These are phyloP conservation scores for Phylloboletellus chloephorus DNA, from an alignment of 1,284 basidiomycete genomes.

Conservation along the genomic window DNA sequence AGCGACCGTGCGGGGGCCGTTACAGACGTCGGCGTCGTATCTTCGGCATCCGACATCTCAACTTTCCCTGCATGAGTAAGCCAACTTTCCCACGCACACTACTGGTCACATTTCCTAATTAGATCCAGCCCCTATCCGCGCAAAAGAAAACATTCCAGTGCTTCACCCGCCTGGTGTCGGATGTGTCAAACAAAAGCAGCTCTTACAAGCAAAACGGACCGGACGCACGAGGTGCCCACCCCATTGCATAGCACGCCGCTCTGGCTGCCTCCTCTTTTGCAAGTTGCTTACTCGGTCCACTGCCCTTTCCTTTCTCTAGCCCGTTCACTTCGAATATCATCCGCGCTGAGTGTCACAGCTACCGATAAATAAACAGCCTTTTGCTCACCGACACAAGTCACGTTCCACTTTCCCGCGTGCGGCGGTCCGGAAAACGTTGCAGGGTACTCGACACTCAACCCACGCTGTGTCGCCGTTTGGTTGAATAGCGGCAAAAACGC, in stretches of 20 bases:
- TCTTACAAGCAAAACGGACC: background rate
- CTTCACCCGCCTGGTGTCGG: slow-evolving; percentile 21
- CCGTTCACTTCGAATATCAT: slow-evolving; percentile 54
- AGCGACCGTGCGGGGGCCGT: slow-evolving; percentile 16
- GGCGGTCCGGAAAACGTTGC: slow-evolving; percentile 55
- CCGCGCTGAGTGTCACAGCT: slow-evolving; percentile 8
- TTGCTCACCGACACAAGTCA: slow-evolving; percentile 55
- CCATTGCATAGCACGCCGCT: slow-evolving; percentile 64
- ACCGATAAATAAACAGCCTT: background rate
- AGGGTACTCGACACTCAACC: slow-evolving; percentile 55
- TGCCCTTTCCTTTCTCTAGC: slow-evolving; percentile 56
- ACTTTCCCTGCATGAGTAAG: slow-evolving; percentile 23
- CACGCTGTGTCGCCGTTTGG: slow-evolving; percentile 60
- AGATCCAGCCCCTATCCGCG: slow-evolving; percentile 11
- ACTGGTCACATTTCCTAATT: slow-evolving; percentile 20
- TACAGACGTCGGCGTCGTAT: slow-evolving; percentile 23
- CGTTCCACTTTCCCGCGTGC: slow-evolving; percentile 61
- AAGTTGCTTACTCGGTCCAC: slow-evolving; percentile 58
- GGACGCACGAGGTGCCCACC: slow-evolving; percentile 50
- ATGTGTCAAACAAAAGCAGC: slow-evolving; percentile 9
- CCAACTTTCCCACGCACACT: slow-evolving; percentile 18
- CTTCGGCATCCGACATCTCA: slow-evolving; percentile 23
- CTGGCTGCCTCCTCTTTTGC: slow-evolving; percentile 72
- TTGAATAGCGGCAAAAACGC: slow-evolving; percentile 69
- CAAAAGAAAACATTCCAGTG: background rate